These are phyloP conservation scores for Penicillium nordicum DNA, from an alignment of 2,329 filamentous ascomycete species.

Conservation along the genomic window DNA sequence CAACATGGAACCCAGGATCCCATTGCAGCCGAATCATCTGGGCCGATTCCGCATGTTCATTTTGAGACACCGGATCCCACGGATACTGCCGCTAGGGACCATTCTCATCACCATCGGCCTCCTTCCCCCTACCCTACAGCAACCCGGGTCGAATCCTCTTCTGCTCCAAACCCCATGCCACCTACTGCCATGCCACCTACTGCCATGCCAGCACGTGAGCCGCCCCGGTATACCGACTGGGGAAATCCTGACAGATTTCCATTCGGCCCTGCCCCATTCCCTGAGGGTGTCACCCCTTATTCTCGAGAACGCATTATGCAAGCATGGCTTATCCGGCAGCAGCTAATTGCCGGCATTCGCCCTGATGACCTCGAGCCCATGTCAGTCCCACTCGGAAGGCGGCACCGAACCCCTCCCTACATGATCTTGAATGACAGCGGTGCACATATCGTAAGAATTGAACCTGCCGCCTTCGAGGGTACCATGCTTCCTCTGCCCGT, in stretches of 20 bases:
- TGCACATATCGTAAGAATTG: neutral
- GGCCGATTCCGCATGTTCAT: neutral
- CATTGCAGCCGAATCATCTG: neutral
- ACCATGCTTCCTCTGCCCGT: neutral
- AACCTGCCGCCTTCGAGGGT: conserved; percentile 2
- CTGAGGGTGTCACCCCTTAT: neutral
- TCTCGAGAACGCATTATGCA: conserved; percentile 17
- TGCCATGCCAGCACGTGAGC: neutral
- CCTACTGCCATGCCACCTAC: neutral
- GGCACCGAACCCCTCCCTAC: conserved; percentile 46
- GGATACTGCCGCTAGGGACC: neutral
- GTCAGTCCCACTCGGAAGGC: neutral
- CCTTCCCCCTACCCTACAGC: neutral
- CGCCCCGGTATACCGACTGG: neutral
- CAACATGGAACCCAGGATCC: neutral
- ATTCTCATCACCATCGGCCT: neutral
- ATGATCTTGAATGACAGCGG: conserved; percentile 27
- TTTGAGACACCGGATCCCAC: neutral
- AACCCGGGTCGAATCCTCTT: neutral
- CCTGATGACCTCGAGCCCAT: conserved; percentile 23
- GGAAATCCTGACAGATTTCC: neutral
- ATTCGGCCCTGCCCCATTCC: neutral
- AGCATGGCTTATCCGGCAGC: conserved; percentile 28
- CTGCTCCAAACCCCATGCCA: neutral
- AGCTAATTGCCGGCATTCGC: conserved; percentile 28